Conservation (phyloP, 2,329 filamentous ascomycete genomes). For the Cladophialophora chaetospira region DNA sequence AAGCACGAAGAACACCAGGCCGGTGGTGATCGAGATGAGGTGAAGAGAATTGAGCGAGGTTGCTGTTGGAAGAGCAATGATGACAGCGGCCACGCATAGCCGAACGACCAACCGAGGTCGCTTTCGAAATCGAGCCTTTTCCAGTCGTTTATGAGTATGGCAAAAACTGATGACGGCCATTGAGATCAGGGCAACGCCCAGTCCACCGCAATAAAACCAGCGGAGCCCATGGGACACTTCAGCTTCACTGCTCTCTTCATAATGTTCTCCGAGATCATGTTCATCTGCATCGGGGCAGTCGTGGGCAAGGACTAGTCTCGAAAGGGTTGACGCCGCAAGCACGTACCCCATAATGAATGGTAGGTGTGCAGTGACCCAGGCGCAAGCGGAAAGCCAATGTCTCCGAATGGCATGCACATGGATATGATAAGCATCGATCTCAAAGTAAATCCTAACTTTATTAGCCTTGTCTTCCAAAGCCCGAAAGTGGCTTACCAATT, state of each 20-base stretch:
- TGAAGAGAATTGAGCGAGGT: conserved; percentile 47
- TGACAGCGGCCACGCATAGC: conserved; percentile 51
- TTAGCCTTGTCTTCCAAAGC: no score
- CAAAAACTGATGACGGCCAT: conserved; percentile 59
- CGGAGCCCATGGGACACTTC: conserved; percentile 58
- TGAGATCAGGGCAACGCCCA: conserved; percentile 57
- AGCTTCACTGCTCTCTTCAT: conserved; percentile 52
- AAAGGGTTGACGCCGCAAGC: conserved; percentile 57
- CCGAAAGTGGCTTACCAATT: conserved; percentile 23
- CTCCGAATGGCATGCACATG: conserved; percentile 64
- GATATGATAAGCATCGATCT: conserved; percentile 61
- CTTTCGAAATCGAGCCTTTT: conserved; percentile 54
- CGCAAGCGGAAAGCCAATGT: conserved; percentile 45
- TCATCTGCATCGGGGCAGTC: conserved; percentile 54
- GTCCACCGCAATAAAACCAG: conserved; percentile 66
- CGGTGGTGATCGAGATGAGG: conserved; percentile 51
- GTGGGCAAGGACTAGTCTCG: conserved; percentile 60
- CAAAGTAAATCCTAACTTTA: conserved; percentile 66
- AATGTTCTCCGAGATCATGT: conserved; percentile 54
- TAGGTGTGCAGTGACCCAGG: conserved; percentile 61
- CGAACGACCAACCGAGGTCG: conserved; percentile 56
- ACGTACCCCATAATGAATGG: conserved; percentile 66
- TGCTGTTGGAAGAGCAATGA: conserved; percentile 59
- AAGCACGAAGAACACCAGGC: conserved; percentile 51
- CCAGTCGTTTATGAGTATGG: conserved; percentile 59